Percentiles rank a stretch among this genome's conserved stretches.
These are phyloP conservation scores for Tanacetum coccineum DNA, from an alignment of 129 eudicot species.

Conservation along the genomic window DNA sequence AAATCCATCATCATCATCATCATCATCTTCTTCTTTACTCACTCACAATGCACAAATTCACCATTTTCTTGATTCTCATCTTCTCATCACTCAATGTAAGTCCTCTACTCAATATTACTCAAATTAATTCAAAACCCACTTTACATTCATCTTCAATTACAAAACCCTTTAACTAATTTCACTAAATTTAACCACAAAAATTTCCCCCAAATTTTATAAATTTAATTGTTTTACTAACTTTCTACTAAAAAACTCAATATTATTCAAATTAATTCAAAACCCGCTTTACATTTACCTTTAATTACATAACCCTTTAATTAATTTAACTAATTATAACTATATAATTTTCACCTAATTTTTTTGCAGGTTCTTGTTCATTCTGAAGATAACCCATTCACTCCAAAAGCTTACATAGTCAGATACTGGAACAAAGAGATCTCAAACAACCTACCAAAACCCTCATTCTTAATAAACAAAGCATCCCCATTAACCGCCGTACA, in stretches of 20 bases:
- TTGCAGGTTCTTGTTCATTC: slow-evolving; percentile 36
- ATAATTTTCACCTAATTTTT: neutral
- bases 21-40: slow-evolving; percentile 23
- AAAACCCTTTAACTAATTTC: neutral
- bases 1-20: slow-evolving; percentile 35
- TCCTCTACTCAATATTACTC: neutral
- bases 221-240: too few species aligned
- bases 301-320: neutral
- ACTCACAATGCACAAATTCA: slow-evolving; percentile 39
- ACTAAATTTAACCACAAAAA: neutral
- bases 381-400: slow-evolving; percentile 65
- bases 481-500: slow-evolving; percentile 67
- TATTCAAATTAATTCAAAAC: neutral
- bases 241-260: too few species aligned
- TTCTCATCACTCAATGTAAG: slow-evolving; percentile 39
- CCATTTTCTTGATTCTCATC: slow-evolving; percentile 32
- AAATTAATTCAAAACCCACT: slow-evolving; percentile 15
- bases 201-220: too few species aligned
- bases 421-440: slow-evolving; percentile 82
- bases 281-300: slow-evolving; percentile 13
- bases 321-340: neutral
- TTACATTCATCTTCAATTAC: slow-evolving; percentile 7
- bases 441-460: slow-evolving; percentile 55
- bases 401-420: slow-evolving; percentile 47
- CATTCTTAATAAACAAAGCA: slow-evolving; percentile 54